Conservation (phyloP, 2,329 filamentous ascomycete species). For the Clarireedia paspali region DNA sequence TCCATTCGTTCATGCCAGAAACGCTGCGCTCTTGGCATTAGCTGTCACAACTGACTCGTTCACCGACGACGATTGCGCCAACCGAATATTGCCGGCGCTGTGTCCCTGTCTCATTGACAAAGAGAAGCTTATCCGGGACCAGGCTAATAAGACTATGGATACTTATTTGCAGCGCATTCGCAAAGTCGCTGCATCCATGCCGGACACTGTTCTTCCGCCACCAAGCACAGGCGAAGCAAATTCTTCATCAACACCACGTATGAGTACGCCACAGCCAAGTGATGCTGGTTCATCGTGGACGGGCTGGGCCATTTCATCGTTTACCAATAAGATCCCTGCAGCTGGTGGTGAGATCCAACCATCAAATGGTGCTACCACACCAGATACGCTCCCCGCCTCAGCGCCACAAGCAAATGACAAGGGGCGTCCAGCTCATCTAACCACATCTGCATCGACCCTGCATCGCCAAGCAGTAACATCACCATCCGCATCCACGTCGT, state of each 20-base stretch:
- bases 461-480: constrained; percentile 54
- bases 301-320: constrained; percentile 97
- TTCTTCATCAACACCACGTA: constrained; percentile 52
- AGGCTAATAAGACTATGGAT: constrained; percentile 84
- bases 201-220: constrained; percentile 70
- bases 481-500: constrained; percentile 40
- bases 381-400: constrained; percentile 35
- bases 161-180: constrained; percentile 75
- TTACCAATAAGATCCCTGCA: constrained; percentile 85
- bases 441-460: constrained; percentile 48
- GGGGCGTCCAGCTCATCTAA: constrained; percentile 29
- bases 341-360: constrained; percentile 79
- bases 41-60: constrained; percentile 82
- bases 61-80: constrained; percentile 80
- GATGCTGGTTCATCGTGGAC: constrained; percentile 67
- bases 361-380: constrained; percentile 36
- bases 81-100: constrained; percentile 73
- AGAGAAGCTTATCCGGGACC: constrained; percentile 88
- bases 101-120: constrained; percentile 86
- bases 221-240: constrained; percentile 41
- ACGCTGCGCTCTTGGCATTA: constrained; percentile 79
- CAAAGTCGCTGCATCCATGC: constrained; percentile 69
- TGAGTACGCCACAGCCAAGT: constrained; percentile 67
- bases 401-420: constrained; percentile 34
- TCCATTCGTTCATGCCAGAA: constrained; percentile 89